Evolutionary conservation across 257 asterid genomes (phyloP), one percentile per base, ranked within the genome.

Genomic region (Jaltomata sinuosa): DNA sequence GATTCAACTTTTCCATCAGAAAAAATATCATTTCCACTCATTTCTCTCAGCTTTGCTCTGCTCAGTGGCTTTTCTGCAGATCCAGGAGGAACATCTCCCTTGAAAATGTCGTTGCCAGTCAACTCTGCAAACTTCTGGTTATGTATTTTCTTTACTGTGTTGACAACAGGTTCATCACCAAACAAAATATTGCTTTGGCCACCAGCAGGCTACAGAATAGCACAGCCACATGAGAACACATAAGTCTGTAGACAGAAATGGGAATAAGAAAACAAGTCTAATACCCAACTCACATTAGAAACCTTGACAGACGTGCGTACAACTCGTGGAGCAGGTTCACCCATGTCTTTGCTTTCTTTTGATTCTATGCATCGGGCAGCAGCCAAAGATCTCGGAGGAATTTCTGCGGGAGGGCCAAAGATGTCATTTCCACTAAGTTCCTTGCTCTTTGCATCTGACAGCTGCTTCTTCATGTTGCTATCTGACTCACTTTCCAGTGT

Each of bases 401-500:
- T 83, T 86, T 94, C 98, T 4, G 97, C 77, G 49, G 97, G 97
- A 85, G 97, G 95, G 45, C 98, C 98, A 61, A 96, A 96, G 83
- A 96, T 96, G 85, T 94, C 98, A 83, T 90, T 92, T 55, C 99
- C 99, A 85, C 93, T 91, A 29, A 96, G 98, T 85, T 96, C 99
- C 90, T 94, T 96, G 62, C 82, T 80, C 87, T 94, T 96, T 49
- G 99, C 97, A 88, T 93, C 88, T 11, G 98, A 96, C 25, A 87
- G 87, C 61, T 87, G 94, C 90, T 94, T 96, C 90, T 89, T 91
- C 25, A 80, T 49, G 84, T 90, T 91, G 89, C 89, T 84, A 14
- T 94, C 97, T 7, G 89, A 72, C 65, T 92, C 97, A 34, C 87
- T 91, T 87, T 92, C 98, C 49, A 92, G 83, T 11, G 95, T 94